Evolutionary conservation across 2,329 filamentous ascomycete species (phyloP), one percentile per base, ranked within the genome.

Genomic region (Hymenoscyphus fraxineus): DNA sequence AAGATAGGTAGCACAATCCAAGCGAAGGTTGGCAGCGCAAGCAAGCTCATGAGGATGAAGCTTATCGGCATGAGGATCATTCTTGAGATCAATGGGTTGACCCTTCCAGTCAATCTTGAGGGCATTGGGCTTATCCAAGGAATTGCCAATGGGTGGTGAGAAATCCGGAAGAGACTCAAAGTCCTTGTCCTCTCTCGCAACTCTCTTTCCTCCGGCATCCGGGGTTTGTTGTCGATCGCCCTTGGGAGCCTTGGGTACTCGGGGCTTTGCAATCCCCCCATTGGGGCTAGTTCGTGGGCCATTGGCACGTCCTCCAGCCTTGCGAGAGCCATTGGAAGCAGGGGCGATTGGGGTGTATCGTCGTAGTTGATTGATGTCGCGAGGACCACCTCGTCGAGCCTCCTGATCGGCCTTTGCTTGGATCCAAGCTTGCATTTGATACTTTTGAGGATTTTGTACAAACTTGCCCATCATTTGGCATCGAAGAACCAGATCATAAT

Each of bases 81-180:
- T 82, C 76, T 82, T 85, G 57, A 97, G 85, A 73, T 96, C 90
- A 68, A 95, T 85, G 47, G 88, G 85, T 67, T 87, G 85, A 7
- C 91, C 91, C 79, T 93, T 95, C 91, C 92, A 96, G 67, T 96
- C 92, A 32, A 91, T 88, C 80, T 93, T 94, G 70, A 95, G 83
- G 54, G 83, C 85, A 76, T 91, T 92, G 60, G 83, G 79, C 72
- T 88, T 88, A 69, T 80, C 79, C 7, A 88, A 86, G 3, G 95
- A 83, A 1, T 88, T 88, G 63, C 81, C 78, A 54, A 87, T 73
- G 0, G 90, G 87, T 56, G 92, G 92, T 60, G 87, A 92, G 75
- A 84, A 91, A 76, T 97, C 86, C 6, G 84, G 83, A 39, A 96
- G 81, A 3, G 86, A 80, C 57, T 83, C 80, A 77, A 91, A 96